Percentiles rank a stretch among this genome's conserved stretches.
These are phyloP conservation scores for sorghum (Sorghum bicolor) DNA, from an alignment of 176 grass and related monocot genomes.

Conservation along the genomic window Sorghum_bicolor_NCBIv3 NC_012874.2:57816001-57816500, in stretches of 20 bases:
- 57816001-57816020: not conserved
- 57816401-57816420: not conserved
- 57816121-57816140: not conserved
- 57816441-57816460: not conserved
- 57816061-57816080: not conserved
- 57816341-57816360: not conserved
- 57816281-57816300: too few relatives aligned
- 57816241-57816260: not conserved
- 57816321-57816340: not conserved
- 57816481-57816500: not conserved
- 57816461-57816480: not conserved
- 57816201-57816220: not conserved
- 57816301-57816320: not conserved
- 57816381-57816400: not conserved
- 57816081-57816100: not conserved
- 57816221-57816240: not conserved
- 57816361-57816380: not conserved
- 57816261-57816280: not conserved
- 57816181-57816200: not conserved
- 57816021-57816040: not conserved
- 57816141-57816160: not conserved
- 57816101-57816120: not conserved
- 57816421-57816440: conserved; percentile 5
- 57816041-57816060: not conserved
- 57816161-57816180: not conserved